phyloP scores from a whole-genome alignment of 23 red algal genomes.

The Pyropia yezoensis region DNA sequence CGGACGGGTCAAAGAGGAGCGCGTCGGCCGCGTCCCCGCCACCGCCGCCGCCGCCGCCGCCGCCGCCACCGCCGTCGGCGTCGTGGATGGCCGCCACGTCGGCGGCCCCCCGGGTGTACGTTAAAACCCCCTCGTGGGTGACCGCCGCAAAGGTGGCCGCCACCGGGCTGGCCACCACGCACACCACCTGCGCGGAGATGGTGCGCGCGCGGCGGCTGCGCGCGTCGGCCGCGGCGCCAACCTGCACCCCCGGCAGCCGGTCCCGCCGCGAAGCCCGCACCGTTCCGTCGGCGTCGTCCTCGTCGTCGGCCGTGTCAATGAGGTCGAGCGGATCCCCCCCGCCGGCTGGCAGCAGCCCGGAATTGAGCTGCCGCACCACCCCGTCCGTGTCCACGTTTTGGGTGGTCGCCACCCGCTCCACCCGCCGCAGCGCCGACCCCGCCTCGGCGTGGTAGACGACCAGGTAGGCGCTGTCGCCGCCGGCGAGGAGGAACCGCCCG shows the following conservation, averaged over 20 bases:
- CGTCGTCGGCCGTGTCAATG: constrained; percentile 49
- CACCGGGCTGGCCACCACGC: constrained; percentile 39
- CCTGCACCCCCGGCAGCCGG: constrained; percentile 29
- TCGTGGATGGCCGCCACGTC: constrained; percentile 82
- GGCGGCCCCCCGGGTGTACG: constrained; percentile 42
- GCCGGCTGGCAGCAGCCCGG: constrained; percentile 30
- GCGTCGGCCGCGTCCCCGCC: constrained; percentile 25
- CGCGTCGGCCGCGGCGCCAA: constrained; percentile 33
- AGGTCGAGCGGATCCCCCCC: constrained; percentile 41
- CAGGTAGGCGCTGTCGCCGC: constrained; percentile 47
- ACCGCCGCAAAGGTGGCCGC: constrained; percentile 70
- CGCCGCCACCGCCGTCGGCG: constrained; percentile 58
- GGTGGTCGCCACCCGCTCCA: constrained; percentile 39
- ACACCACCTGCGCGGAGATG: constrained; percentile 47
- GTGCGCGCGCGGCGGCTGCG: constrained; percentile 31
- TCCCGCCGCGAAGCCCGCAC: constrained; percentile 15
- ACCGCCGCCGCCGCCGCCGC: background rate
- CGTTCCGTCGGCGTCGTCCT: constrained; percentile 25
- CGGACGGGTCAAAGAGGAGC: constrained; percentile 75
- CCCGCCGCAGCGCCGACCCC: constrained; percentile 22
- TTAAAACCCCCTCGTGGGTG: constrained; percentile 81
- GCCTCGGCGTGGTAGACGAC: constrained; percentile 62
- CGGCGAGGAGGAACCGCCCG: constrained; percentile 83
- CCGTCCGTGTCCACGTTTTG: constrained; percentile 75
- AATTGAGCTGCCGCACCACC: constrained; percentile 54